Conservation (phyloP, 352 stramenopile genomes). For the Phytophthora boehmeriae region DNA sequence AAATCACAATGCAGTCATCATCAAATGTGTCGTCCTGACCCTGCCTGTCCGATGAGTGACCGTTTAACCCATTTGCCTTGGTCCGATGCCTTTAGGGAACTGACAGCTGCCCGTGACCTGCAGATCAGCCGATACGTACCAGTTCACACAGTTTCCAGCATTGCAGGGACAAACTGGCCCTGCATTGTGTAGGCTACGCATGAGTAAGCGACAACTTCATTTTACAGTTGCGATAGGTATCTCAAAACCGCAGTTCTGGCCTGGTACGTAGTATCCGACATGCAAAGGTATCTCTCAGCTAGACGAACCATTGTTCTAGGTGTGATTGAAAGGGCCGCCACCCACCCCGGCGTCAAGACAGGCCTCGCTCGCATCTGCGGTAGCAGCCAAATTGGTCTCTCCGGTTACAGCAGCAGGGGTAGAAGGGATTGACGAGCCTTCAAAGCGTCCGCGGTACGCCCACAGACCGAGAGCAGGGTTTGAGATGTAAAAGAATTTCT, state of each 20-base stretch:
- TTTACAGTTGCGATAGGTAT: too few relatives aligned
- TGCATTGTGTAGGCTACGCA: too few relatives aligned
- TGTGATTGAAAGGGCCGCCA: slow-evolving; percentile 76
- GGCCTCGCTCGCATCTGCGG: slow-evolving; percentile 50
- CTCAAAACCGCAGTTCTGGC: slow-evolving; percentile 1
- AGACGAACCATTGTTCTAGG: too few relatives aligned
- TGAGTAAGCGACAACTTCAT: slow-evolving; percentile 2
- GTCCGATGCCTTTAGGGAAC: too few relatives aligned
- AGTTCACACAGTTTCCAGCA: too few relatives aligned
- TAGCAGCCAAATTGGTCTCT: slow-evolving; percentile 35
- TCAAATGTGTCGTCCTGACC: slow-evolving; percentile 12
- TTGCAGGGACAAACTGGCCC: background rate
- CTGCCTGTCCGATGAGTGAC: slow-evolving; percentile 6
- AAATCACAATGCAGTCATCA: slow-evolving; percentile 37
- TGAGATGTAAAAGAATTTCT: slow-evolving; percentile 97
- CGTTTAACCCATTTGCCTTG: background rate
- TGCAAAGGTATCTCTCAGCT: too few relatives aligned
- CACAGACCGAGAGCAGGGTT: slow-evolving; percentile 97
- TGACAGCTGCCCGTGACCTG: too few relatives aligned
- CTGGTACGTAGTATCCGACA: too few relatives aligned
- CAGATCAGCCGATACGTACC: too few relatives aligned
- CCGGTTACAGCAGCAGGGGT: slow-evolving; percentile 11
- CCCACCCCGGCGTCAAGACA: slow-evolving; percentile 77
- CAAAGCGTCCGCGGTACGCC: slow-evolving; percentile 89
- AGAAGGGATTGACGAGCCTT: slow-evolving; percentile 38